Percentiles rank a stretch among this genome's conserved stretches.
These are phyloP conservation scores for Leptomonas pyrrhocoris DNA, from an alignment of 208 protist genomes.

Conservation along the genomic window DNA sequence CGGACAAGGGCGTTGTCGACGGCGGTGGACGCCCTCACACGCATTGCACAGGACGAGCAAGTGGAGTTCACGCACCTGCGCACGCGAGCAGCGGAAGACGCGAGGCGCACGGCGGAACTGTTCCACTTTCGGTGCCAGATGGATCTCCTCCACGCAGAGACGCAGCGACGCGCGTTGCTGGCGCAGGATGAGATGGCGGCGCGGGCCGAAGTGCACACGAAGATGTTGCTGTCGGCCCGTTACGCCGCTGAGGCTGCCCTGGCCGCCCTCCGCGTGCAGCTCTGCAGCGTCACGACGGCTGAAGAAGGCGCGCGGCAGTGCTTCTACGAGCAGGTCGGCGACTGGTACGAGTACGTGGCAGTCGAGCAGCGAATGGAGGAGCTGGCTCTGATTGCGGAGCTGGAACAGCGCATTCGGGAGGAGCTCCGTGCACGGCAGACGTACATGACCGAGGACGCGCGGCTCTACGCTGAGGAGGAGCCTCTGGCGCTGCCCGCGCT, in stretches of 20 bases:
- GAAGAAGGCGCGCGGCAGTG: conserved; percentile 48
- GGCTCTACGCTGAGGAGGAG: conserved; percentile 64
- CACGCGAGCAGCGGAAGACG: conserved; percentile 2
- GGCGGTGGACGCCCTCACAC: conserved; percentile 1
- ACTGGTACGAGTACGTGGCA: conserved; percentile 35
- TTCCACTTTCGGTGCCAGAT: conserved; percentile 17
- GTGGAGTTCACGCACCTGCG: conserved; percentile 12
- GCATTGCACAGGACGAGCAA: conserved; percentile 12
- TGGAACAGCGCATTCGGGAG: conserved; percentile 47
- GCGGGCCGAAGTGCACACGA: conserved; percentile 22
- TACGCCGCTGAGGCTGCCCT: conserved; percentile 48
- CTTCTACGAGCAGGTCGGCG: conserved; percentile 37
- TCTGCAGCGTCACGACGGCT: conserved; percentile 38
- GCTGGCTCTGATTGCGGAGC: conserved; percentile 22
- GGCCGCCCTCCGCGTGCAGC: conserved; percentile 36
- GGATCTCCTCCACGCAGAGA: conserved; percentile 27
- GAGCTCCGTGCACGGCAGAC: conserved; percentile 49
- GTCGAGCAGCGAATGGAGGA: conserved; percentile 38
- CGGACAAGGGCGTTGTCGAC: background rate
- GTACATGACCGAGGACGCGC: conserved; percentile 51
- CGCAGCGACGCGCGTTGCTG: conserved; percentile 21
- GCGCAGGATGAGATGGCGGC: conserved; percentile 20
- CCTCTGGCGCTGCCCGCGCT: conserved; percentile 9
- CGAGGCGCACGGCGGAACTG: conserved; percentile 2
- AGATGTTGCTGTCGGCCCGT: conserved; percentile 32